These are phyloP conservation scores for Flaveria robusta DNA, from an alignment of 129 eudicot genomes.

Conservation along the genomic window DNA sequence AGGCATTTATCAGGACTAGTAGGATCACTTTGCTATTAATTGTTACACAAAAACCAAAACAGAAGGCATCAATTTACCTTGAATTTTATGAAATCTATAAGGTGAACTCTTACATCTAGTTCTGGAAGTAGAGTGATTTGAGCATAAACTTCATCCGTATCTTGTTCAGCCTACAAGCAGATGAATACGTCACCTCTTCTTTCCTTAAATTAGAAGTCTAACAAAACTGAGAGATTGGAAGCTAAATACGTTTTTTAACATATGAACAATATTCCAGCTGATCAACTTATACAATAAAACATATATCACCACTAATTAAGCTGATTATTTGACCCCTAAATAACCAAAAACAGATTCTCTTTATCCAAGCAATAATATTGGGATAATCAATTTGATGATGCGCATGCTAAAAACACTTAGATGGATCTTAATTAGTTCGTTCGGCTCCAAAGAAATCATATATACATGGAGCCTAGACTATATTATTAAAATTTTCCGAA, in stretches of 20 bases:
- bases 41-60: conserved; percentile 7
- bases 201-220: neutral
- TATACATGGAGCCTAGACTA: too few relatives aligned
- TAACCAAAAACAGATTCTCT: neutral
- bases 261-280: conserved; percentile 2
- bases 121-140: conserved; percentile 82
- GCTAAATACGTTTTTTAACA: conserved; percentile 6
- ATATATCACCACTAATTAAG: neutral
- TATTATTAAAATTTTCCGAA: too few relatives aligned
- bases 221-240: conserved; percentile 1
- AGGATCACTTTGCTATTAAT: conserved; percentile 72
- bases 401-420: neutral
- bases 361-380: neutral
- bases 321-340: neutral
- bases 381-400: neutral
- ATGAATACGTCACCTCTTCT: neutral
- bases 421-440: neutral
- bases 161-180: conserved; percentile 80
- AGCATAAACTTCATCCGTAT: conserved; percentile 94
- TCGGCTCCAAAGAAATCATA: too few relatives aligned
- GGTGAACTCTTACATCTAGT: conserved; percentile 57
- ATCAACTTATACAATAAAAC: conserved; percentile 3
- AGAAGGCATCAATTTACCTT: conserved; percentile 1
- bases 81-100: conserved; percentile 6
- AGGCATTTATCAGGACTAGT: conserved; percentile 50